Evolutionary conservation across 1,139 yeast species (phyloP).

Genomic region (Sugiyamaella pinicola): DNA sequence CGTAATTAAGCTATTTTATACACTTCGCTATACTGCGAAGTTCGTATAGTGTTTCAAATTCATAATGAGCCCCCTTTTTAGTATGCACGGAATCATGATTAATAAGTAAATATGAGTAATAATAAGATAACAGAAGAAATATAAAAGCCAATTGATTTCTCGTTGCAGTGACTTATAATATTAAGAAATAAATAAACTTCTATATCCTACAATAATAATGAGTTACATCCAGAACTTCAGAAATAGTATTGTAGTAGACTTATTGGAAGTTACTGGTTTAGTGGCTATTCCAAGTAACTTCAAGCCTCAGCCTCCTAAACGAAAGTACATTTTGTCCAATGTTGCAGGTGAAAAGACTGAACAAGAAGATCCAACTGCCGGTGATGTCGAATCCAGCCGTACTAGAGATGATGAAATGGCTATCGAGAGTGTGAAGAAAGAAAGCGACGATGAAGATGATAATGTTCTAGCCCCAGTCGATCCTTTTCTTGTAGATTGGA

Average conservation of each 20-base stretch:
- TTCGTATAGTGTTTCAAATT: too few relatives aligned
- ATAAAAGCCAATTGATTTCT: too few relatives aligned
- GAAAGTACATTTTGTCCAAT: not conserved
- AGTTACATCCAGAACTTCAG: conserved; percentile 24
- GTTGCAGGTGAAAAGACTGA: not conserved
- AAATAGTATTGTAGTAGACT: conserved; percentile 25
- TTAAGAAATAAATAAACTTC: not conserved
- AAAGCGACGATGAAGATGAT: not conserved
- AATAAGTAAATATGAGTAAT: too few relatives aligned
- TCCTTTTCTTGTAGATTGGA: conserved; percentile 41
- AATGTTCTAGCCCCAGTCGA: conserved; percentile 6
- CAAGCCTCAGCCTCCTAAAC: conserved; percentile 20
- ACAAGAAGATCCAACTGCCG: not conserved
- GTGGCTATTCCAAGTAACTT: conserved; percentile 23
- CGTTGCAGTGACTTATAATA: too few relatives aligned
- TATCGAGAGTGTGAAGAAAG: not conserved
- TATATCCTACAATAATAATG: conserved; percentile 10
- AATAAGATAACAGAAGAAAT: too few relatives aligned
- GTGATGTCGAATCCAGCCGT: conserved; percentile 3
- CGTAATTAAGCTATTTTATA: too few relatives aligned
- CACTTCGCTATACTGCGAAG: too few relatives aligned
- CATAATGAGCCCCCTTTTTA: too few relatives aligned
- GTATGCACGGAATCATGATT: too few relatives aligned
- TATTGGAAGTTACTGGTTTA: conserved; percentile 24
- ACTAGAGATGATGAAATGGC: conserved; percentile 2